Base-by-base conservation (phyloP, 1,284 basidiomycete genomes). In the Cryptococcus sp. region DNA sequence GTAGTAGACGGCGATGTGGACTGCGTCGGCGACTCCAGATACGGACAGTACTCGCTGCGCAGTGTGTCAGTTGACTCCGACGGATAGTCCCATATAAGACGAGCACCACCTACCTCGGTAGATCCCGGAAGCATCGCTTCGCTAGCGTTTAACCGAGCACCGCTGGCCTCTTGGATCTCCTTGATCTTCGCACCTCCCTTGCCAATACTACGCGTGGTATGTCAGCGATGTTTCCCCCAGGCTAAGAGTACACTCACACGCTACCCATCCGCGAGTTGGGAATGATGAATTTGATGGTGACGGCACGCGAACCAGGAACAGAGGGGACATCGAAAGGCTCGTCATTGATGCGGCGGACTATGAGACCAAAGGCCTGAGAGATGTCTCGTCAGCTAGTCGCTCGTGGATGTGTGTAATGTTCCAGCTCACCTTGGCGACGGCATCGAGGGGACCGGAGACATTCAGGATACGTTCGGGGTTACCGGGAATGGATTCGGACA, bases 241-340 rank as follows among this genome's bases (percentile, higher is more conserved):
- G 1, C 23, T 13, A 25, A 10, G 22, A 25, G 10, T 13, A 7
- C 22, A 74, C 78, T 67, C 56, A 79, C 76, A 99, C 93, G 39
- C 93, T 96, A 40, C 96, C 96, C 96, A 99, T 99, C 60, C 95
- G 89, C 17, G 93, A 95, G 81, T 99, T 97, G 67, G 96, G 96
- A 54, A 99, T 95, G 87, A 99, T 98, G 78, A 96, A 97, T 80
- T 98, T 96, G 83, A 99, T 98, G 25, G 96, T 99, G 56, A 98
- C 95, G 23, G 96, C 94, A 59, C 95, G 87, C 71, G 93, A 96
- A 56, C 96, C 96, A 46, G 96, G 96, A 6, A 99, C 90, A 27
- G 96, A 99, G 11, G 96, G 91, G 55, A 92, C 88, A 74, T 98
- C 95, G 77, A 95, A 98, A 0, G 96, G 95, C 78, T 99, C 96